These are phyloP conservation scores for Populus trichocarpa DNA, from an alignment of 441 rosid genomes.

Conservation along the genomic window DNA sequence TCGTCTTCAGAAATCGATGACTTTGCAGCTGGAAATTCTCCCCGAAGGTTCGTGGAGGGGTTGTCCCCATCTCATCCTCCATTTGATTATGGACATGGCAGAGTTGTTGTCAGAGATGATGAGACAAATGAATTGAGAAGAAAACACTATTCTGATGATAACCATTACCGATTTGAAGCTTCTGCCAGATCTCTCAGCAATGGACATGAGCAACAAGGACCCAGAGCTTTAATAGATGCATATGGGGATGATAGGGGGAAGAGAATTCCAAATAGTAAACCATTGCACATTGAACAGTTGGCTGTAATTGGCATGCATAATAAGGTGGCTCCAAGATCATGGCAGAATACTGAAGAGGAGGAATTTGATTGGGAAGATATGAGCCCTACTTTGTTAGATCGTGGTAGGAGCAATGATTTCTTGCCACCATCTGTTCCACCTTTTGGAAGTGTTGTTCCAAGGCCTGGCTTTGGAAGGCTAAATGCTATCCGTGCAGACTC, in stretches of 20 bases:
- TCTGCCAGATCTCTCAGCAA: slow-evolving; percentile 37
- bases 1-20: slow-evolving; percentile 44
- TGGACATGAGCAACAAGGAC: slow-evolving; percentile 62
- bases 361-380: slow-evolving; percentile 99
- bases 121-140: slow-evolving; percentile 57
- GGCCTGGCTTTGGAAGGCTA: slow-evolving; percentile 43
- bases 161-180: slow-evolving; percentile 30
- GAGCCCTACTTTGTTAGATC: slow-evolving; percentile 77
- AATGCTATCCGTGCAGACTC: slow-evolving; percentile 35
- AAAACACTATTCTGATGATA: slow-evolving; percentile 45
- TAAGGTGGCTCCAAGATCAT: slow-evolving; percentile 53
- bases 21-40: slow-evolving; percentile 45
- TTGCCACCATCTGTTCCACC: slow-evolving; percentile 47
- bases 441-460: slow-evolving; percentile 41
- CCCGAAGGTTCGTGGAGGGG: slow-evolving; percentile 59
- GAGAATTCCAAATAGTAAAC: slow-evolving; percentile 38
- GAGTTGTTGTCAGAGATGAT: slow-evolving; percentile 47
- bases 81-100: slow-evolving; percentile 51
- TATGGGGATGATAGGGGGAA: slow-evolving; percentile 81
- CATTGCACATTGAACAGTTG: slow-evolving; percentile 38
- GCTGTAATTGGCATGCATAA: slow-evolving; percentile 53
- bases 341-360: slow-evolving; percentile 99
- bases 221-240: slow-evolving; percentile 89
- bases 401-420: slow-evolving; percentile 45
- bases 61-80: slow-evolving; percentile 56